phyloP scores from a whole-genome alignment of 805 yeast species.

The Lachancea sp. region DNA sequence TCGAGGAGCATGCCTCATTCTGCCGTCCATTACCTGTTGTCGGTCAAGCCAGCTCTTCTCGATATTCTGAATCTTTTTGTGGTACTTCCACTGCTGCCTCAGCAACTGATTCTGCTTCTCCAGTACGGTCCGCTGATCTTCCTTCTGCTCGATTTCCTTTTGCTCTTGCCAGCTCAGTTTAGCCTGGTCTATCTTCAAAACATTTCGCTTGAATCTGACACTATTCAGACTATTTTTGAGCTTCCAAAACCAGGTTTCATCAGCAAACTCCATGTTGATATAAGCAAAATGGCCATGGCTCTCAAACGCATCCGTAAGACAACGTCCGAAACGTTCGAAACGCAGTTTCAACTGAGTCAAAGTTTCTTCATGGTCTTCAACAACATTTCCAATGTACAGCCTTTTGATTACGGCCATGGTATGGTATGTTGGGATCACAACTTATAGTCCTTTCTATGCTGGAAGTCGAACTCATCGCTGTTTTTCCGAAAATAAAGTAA shows the following conservation, averaged over 20 bases:
- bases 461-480: slow-evolving; percentile 4
- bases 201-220: slow-evolving; percentile 67
- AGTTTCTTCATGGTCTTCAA: slow-evolving; percentile 22
- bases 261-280: slow-evolving; percentile 49
- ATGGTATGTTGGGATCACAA: neutral
- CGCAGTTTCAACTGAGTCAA: slow-evolving; percentile 45
- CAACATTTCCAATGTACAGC: slow-evolving; percentile 29
- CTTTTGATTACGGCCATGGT: slow-evolving; percentile 12
- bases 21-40: slow-evolving; percentile 46
- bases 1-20: slow-evolving; percentile 53
- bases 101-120: slow-evolving; percentile 30
- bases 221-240: slow-evolving; percentile 60
- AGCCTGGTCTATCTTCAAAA: slow-evolving; percentile 56
- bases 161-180: slow-evolving; percentile 43
- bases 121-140: slow-evolving; percentile 34
- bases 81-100: slow-evolving; percentile 36
- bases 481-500: too few relatives aligned
- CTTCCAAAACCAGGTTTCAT: slow-evolving; percentile 38
- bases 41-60: slow-evolving; percentile 38
- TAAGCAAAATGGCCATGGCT: slow-evolving; percentile 57
- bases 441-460: too few relatives aligned
- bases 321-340: slow-evolving; percentile 55
- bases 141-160: slow-evolving; percentile 42
- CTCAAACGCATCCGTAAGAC: slow-evolving; percentile 47
- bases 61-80: slow-evolving; percentile 35